Conservation (phyloP, 129 eudicot genomes). For the Flaveria ramosissima region DNA sequence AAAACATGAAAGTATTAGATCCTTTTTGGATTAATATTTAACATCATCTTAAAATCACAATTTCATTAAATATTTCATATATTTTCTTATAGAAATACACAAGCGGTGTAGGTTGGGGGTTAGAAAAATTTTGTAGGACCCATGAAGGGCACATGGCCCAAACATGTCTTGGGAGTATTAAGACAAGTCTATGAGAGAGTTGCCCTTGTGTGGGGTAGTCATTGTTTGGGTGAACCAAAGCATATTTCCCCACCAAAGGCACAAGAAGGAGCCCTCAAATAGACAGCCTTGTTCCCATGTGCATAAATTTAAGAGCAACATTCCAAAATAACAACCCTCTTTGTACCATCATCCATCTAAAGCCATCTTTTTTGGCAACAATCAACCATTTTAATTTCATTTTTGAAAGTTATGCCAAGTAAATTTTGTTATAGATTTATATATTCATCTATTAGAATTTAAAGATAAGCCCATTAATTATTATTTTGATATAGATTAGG, state of each 20-base stretch:
- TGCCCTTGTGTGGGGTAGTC: conserved; percentile 53
- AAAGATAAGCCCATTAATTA: neutral
- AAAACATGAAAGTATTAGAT: neutral
- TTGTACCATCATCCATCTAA: conserved; percentile 38
- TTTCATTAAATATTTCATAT: neutral
- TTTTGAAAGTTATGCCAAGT: neutral
- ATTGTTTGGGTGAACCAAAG: conserved; percentile 51
- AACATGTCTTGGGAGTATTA: conserved; percentile 63
- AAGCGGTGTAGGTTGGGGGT: conserved; percentile 33
- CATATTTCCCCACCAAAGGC: conserved; percentile 54
- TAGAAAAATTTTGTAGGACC: conserved; percentile 56
- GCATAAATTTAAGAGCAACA: conserved; percentile 66
- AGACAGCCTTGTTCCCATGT: conserved; percentile 64
- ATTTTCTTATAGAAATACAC: neutral
- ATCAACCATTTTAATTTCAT: conserved; percentile 31
- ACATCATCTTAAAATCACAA: neutral
- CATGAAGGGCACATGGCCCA: conserved; percentile 63
- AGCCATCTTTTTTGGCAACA: conserved; percentile 42
- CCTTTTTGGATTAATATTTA: neutral
- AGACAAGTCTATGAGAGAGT: conserved; percentile 50
- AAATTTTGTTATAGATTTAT: neutral
- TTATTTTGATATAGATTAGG: neutral
- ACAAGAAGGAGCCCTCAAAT: conserved; percentile 51
- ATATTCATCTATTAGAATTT: neutral
- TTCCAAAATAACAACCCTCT: conserved; percentile 62